Base-by-base conservation (phyloP, 164 flowering plant genomes). In the Taxillus chinensis region DNA sequence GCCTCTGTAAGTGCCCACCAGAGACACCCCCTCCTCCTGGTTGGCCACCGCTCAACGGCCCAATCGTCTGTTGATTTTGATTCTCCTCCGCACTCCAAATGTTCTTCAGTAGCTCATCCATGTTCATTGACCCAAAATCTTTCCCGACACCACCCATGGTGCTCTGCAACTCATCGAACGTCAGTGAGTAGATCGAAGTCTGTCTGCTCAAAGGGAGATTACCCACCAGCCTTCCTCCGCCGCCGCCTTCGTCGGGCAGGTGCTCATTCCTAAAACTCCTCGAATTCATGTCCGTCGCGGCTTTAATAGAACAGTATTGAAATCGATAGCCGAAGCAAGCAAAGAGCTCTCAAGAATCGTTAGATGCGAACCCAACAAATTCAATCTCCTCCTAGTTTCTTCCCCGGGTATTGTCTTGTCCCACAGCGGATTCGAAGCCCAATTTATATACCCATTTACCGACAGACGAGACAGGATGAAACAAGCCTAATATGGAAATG, bases 71-170 rank as follows among this genome's bases (percentile, higher is more conserved):
- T 11, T 85, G 84, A 27, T 27, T 27, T 27, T 27, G 27, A 9
- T 64, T 69, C 65, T 87, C 95, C 64, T 87, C 95, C 1, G 87
- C 89, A 63, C 67, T 77, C 85, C 92, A 86, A 37, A 88, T 83
- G 65, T 67, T 87, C 71, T 81, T 87, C 42, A 87, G 66, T 59
- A 87, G 66, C 75, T 87, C 95, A 66, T 87, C 95, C 95, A 87
- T 87, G 76, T 85, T 87, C 89, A 87, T 87, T 0, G 92, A 88
- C 43, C 92, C 92, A 42, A 86, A 79, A 65, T 84, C 91, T 75
- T 86, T 88, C 16, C 86, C 82, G 27, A 42, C 15, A 8, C 83
- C 75, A 2, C 81, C 85, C 62, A 81, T 68, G 40, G 73, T 73
- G 65, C 39, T 80, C 71, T 81, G 91, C 9, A 86, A 64, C 83